phyloP scores from a whole-genome alignment of 1,284 basidiomycete genomes.

The Trametes polyzona region DNA sequence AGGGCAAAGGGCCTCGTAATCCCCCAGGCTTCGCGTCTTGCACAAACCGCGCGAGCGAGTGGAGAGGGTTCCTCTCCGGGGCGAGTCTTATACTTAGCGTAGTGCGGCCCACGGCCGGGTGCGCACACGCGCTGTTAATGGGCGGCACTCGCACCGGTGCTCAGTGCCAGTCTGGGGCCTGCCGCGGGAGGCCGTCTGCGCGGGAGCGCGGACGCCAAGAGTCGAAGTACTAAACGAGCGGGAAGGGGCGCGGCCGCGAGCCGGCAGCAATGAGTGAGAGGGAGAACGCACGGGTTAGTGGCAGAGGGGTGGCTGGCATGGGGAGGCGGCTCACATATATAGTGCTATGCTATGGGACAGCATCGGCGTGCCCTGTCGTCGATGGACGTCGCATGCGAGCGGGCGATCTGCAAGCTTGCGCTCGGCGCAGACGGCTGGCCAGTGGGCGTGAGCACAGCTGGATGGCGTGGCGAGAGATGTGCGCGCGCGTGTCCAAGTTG shows the following conservation, averaged over 20 bases:
- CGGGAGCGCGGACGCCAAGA: neutral
- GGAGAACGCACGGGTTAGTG: too few species aligned
- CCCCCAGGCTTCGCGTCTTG: too few species aligned
- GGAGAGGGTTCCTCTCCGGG: conserved; percentile 13
- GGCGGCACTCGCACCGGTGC: neutral
- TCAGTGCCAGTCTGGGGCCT: neutral
- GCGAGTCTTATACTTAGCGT: neutral
- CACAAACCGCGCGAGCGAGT: conserved; percentile 15
- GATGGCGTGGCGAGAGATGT: neutral
- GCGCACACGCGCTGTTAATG: conserved; percentile 18
- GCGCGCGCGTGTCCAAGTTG: neutral
- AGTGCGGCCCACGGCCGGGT: neutral
- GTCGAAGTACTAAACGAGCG: neutral
- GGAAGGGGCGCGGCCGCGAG: neutral
- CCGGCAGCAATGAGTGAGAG: neutral
- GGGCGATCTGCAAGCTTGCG: neutral
- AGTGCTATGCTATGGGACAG: neutral
- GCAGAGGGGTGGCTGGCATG: neutral
- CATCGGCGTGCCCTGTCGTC: neutral
- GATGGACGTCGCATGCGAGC: neutral
- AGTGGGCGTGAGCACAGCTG: neutral
- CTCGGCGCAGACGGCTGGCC: neutral
- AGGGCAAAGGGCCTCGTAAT: conserved; percentile 13
- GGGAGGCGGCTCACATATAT: neutral
- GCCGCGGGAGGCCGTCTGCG: neutral